Evolutionary conservation across 345 rosid species (phyloP).

Genomic region (Gossypium sturtianum): DNA sequence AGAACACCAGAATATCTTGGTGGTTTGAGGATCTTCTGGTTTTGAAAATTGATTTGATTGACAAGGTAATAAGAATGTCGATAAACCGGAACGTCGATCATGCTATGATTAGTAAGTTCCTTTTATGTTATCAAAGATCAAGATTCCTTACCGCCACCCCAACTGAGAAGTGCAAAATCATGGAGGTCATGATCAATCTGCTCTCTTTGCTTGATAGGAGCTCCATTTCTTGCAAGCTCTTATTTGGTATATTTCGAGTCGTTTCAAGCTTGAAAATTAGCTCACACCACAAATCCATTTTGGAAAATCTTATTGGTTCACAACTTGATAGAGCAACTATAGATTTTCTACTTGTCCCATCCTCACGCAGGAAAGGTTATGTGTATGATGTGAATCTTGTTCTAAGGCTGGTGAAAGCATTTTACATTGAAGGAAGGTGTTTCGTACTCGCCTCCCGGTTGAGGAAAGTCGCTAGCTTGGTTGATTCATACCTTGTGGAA

Average conservation of each 20-base stretch:
- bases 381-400: conserved; percentile 44
- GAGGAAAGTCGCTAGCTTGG: conserved; percentile 34
- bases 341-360: conserved; percentile 36
- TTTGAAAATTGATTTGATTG: conserved; percentile 29
- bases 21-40: conserved; percentile 48
- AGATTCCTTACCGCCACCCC: conserved; percentile 7
- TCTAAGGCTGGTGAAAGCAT: conserved; percentile 36
- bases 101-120: conserved; percentile 30
- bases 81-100: conserved; percentile 26
- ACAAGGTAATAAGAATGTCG: conserved; percentile 25
- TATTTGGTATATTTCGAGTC: conserved; percentile 30
- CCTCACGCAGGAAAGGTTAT: conserved; percentile 18
- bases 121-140: conserved; percentile 32
- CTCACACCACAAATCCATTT: conserved; percentile 11
- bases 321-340: conserved; percentile 43
- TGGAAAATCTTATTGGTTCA: conserved; percentile 45
- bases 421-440: conserved; percentile 17
- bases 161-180: conserved; percentile 27
- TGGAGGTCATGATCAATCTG: conserved; percentile 26
- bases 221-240: conserved; percentile 34
- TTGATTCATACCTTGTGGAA: conserved; percentile 45
- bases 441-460: conserved; percentile 3
- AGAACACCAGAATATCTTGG: conserved; percentile 30
- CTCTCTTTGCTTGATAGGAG: conserved; percentile 28
- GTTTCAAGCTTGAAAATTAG: conserved; percentile 25